A percentile compares a stretch with the other conserved stretches of the same genome.
These are phyloP conservation scores for Coccomyxa sp. DNA, from an alignment of 139 green algal species.

Conservation along the genomic window DNA sequence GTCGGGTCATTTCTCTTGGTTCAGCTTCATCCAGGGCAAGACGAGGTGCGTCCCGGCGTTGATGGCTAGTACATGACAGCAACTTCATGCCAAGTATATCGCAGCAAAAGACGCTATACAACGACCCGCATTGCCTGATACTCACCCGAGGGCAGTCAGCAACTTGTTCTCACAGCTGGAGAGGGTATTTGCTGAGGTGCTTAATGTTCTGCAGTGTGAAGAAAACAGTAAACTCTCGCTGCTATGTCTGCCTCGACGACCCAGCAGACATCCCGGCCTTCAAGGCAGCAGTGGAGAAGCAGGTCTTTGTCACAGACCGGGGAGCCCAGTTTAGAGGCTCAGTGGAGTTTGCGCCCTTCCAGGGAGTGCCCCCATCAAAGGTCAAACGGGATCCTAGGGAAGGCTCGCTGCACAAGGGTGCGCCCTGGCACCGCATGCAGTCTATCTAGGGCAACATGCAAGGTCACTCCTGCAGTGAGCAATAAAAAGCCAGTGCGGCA, in stretches of 20 bases:
- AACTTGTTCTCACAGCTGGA: not conserved
- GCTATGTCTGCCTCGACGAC: conserved; percentile 63
- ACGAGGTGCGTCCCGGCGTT: conserved; percentile 38
- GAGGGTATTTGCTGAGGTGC: no score
- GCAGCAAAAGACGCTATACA: not conserved
- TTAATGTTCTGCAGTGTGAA: conserved; percentile 47
- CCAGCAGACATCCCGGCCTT: conserved; percentile 53
- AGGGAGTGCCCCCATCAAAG: conserved; percentile 42
- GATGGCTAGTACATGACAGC: no score
- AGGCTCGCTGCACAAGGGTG: conserved; percentile 67
- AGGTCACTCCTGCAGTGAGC: no score
- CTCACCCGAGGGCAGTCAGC: not conserved
- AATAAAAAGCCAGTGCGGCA: no score
- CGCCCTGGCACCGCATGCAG: not conserved
- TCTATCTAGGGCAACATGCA: not conserved
- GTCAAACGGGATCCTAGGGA: conserved; percentile 52
- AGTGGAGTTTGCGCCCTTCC: conserved; percentile 74
- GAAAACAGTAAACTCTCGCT: conserved; percentile 36
- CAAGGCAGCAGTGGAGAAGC: conserved; percentile 54
- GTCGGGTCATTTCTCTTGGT: conserved; percentile 49
- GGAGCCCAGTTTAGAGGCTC: conserved; percentile 49
- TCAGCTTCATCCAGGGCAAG: conserved; percentile 67
- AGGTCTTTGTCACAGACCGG: conserved; percentile 58
- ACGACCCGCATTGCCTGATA: no score
- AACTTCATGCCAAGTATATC: no score